These are phyloP conservation scores for Lonicera japonica DNA, from an alignment of 129 eudicot species.

Conservation along the genomic window DNA sequence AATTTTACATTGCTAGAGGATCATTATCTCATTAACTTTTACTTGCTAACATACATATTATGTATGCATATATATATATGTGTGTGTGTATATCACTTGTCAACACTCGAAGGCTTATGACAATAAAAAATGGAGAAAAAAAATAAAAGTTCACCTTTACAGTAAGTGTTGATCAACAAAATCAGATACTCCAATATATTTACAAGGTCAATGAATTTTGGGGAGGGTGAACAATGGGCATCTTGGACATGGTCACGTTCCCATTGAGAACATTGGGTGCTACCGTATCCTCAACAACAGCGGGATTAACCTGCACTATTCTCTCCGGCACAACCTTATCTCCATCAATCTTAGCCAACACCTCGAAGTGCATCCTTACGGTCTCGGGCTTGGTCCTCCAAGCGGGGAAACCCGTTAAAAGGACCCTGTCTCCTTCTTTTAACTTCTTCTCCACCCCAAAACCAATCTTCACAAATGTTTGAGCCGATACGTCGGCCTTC, in stretches of 20 bases:
- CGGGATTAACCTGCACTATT: slow-evolving; percentile 33
- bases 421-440: slow-evolving; percentile 32
- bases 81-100: not conserved
- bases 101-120: not conserved
- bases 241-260: slow-evolving; percentile 62
- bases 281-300: slow-evolving; percentile 34
- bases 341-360: slow-evolving; percentile 78
- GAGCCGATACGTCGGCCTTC: slow-evolving; percentile 91
- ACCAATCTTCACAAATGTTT: slow-evolving; percentile 78
- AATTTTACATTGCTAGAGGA: not conserved
- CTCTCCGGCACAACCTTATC: slow-evolving; percentile 44
- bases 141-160: not conserved
- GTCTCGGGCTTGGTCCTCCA: slow-evolving; percentile 88
- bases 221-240: slow-evolving; percentile 56
- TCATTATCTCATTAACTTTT: not conserved
- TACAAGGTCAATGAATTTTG: slow-evolving; percentile 53
- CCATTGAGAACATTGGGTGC: slow-evolving; percentile 47
- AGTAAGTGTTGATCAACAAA: not conserved
- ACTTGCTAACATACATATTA: not conserved
- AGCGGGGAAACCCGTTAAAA: slow-evolving; percentile 32
- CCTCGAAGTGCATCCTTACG: slow-evolving; percentile 91
- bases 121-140: not conserved
- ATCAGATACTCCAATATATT: slow-evolving; percentile 1
- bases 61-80: no score
- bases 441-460: slow-evolving; percentile 72